Evolutionary conservation across 345 rosid genomes (phyloP).

Genomic region (Ceriops tagal): DNA sequence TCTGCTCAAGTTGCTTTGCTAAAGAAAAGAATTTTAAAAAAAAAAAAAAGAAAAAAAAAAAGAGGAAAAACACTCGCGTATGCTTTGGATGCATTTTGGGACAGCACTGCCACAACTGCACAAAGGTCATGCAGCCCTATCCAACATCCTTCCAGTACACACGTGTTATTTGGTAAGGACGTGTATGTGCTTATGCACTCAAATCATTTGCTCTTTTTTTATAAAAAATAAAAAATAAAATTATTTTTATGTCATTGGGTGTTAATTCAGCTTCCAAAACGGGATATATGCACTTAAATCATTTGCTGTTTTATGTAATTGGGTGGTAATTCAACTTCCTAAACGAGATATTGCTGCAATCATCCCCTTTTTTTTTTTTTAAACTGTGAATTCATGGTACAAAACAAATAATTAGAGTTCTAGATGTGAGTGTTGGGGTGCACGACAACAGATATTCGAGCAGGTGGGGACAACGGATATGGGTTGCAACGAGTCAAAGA

Average conservation of each 20-base stretch:
- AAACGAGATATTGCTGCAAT: background rate
- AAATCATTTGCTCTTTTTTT: background rate
- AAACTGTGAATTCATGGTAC: background rate
- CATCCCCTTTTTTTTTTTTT: background rate
- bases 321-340: background rate
- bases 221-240: no score
- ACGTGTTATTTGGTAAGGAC: no score
- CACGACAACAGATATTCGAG: background rate
- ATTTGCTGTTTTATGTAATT: background rate
- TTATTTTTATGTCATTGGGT: no score
- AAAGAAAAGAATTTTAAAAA: no score
- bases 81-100: no score
- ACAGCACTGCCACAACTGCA: no score
- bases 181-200: no score
- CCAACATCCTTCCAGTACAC: no score
- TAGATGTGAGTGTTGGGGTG: background rate
- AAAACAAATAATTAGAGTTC: background rate
- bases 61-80: no score
- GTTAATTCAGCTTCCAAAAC: background rate
- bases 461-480: slow-evolving; percentile 2
- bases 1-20: no score
- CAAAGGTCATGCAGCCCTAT: no score
- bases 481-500: slow-evolving; percentile 20
- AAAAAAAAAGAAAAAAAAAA: no score
- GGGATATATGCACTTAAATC: background rate